Evolutionary conservation across 257 asterid species (phyloP).

Genomic region (Galeopsis tetrahit): DNA sequence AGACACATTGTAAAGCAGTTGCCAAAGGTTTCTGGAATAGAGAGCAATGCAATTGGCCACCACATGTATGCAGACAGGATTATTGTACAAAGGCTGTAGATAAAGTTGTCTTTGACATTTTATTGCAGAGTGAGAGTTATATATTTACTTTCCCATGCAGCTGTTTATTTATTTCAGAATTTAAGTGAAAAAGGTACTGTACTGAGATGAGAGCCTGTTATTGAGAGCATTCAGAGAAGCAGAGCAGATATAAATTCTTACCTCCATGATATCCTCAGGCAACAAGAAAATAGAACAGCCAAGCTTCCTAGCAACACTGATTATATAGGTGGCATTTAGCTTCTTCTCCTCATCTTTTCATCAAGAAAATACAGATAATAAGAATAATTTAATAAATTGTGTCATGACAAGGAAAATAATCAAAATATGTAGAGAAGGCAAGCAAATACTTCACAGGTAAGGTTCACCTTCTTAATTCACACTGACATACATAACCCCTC

Average conservation of each 20-base stretch:
- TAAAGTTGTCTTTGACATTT: not conserved
- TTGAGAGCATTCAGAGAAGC: slow-evolving; percentile 24
- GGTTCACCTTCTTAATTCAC: not conserved
- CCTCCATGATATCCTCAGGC: slow-evolving; percentile 98
- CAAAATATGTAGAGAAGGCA: slow-evolving; percentile 13
- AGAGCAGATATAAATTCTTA: slow-evolving; percentile 38
- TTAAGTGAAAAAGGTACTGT: slow-evolving; percentile 3
- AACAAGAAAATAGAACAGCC: slow-evolving; percentile 96
- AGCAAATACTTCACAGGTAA: not conserved
- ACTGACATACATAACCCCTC: not conserved
- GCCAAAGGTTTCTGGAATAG: slow-evolving; percentile 8
- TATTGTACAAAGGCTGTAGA: not conserved
- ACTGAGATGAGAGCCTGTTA: not conserved
- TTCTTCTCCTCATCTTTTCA: slow-evolving; percentile 88
- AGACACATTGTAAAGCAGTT: not conserved
- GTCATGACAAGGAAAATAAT: not conserved
- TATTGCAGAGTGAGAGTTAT: slow-evolving; percentile 24
- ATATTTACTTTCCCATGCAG: not conserved
- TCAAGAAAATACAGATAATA: slow-evolving; percentile 7
- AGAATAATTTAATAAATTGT: not conserved
- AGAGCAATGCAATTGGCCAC: not conserved
- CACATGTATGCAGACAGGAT: not conserved
- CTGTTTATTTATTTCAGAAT: not conserved
- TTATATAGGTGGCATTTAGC: slow-evolving; percentile 94
- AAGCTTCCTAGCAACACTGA: slow-evolving; percentile 95